Conservation (phyloP, 2,329 filamentous ascomycete genomes). For the Pseudodiploospora longispora region DNA sequence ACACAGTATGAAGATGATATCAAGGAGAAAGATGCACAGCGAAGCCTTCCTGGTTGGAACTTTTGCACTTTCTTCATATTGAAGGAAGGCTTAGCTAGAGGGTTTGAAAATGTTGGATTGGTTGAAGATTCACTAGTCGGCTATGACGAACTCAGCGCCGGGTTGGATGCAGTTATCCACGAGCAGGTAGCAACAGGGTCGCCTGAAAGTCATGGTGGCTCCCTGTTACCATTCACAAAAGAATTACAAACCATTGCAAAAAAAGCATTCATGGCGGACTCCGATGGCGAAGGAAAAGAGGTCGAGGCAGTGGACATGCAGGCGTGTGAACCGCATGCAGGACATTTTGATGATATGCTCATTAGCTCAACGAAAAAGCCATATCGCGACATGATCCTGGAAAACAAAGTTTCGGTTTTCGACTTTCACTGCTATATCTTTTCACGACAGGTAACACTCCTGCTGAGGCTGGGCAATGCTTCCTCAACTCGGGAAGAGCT, state of each 20-base stretch:
- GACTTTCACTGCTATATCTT: constrained; percentile 95
- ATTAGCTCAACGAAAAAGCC: constrained; percentile 62
- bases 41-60: constrained; percentile 89
- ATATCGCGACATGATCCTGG: constrained; percentile 85
- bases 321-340: constrained; percentile 31
- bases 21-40: constrained; percentile 82
- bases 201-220: constrained; percentile 60
- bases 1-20: constrained; percentile 96
- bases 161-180: constrained; percentile 72
- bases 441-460: constrained; percentile 72
- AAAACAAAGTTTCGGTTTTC: constrained; percentile 91
- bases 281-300: constrained; percentile 23
- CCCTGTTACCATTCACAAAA: constrained; percentile 64
- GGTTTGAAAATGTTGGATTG: constrained; percentile 91
- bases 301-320: constrained; percentile 44
- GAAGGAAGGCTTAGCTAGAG: constrained; percentile 87
- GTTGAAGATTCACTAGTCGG: constrained; percentile 92
- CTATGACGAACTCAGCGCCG: constrained; percentile 88
- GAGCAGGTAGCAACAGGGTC: constrained; percentile 57
- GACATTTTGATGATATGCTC: constrained; percentile 46
- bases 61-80: constrained; percentile 99
- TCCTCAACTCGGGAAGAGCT: constrained; percentile 55
- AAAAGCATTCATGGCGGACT: constrained; percentile 35
- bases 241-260: constrained; percentile 58
- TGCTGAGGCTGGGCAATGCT: constrained; percentile 75